Base-by-base conservation (phyloP, 257 asterid genomes). In the Primulina eburnea region DNA sequence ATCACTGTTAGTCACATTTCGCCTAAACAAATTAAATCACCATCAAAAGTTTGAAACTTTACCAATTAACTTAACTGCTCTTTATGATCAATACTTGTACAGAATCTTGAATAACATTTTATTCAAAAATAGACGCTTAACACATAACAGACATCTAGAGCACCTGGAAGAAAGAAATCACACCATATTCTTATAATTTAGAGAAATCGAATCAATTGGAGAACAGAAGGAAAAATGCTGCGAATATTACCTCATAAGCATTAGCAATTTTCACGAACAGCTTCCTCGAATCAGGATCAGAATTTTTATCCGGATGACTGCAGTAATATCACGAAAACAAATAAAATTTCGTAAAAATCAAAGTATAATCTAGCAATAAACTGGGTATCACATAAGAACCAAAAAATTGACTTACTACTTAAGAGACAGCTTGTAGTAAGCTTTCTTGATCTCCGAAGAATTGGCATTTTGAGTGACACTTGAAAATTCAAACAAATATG, bases 201-300 rank as follows among this genome's bases (percentile, higher is more conserved):
- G n/a, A 5, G 8, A 10, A 68, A 67, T 24, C 2, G 9, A 64
- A 65, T 60, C 53, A 50, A 59, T 12, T 18, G 55, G n/a, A 40
- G 12, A 21, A 6, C 47, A 30, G 8, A 6, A 37, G 14, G 66
- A 77, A 26, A 0, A 4, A 73, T 73, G 18, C 57, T 4, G 55
- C 1, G 40, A 47, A 50, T 28, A 55, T 62, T 79, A 90, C 99
- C 99, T 89, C 97, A 61, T 93, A 93, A 56, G 99, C 97, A 86
- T 85, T 93, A 8, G 97, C 96, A 69, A 89, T 81, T 82, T 87
- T 94, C 58, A 94, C 97, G 71, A 89, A 91, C 37, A 64, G 8
- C 79, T 88, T 91, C 87, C 47, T 94, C 57, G 57, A 50, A 50
- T 50, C 57, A 14, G 57, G 57, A 50, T 50, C 57, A 0, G 57